A percentile compares a stretch with the other conserved stretches of the same genome.
These are phyloP conservation scores for Lepidium campestre DNA, from an alignment of 441 rosid species.

Conservation along the genomic window DNA sequence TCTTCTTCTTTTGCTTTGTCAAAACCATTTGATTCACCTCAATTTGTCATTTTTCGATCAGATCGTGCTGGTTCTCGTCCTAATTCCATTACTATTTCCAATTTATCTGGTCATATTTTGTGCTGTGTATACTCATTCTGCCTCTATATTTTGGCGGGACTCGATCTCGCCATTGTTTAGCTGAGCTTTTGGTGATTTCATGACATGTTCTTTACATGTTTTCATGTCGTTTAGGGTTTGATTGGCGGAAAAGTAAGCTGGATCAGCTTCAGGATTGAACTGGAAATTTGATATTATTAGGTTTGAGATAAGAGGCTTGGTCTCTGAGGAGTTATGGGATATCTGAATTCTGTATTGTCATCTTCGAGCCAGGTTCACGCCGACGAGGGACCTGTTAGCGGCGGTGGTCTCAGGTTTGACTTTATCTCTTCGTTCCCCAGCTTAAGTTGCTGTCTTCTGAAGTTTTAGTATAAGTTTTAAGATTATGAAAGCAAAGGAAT, in stretches of 20 bases:
- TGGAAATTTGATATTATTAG: conserved; percentile 21
- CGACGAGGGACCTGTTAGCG: conserved; percentile 76
- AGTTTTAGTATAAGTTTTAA: neutral
- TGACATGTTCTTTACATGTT: neutral
- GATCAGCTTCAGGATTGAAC: conserved; percentile 1
- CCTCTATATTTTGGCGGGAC: neutral
- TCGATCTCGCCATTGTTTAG: neutral
- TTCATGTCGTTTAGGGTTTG: conserved; percentile 4
- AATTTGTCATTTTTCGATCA: conserved; percentile 4
- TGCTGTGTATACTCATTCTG: neutral
- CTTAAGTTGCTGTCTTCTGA: neutral
- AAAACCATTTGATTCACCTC: neutral
- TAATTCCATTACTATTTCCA: neutral
- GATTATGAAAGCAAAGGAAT: neutral
- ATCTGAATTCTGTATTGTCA: conserved; percentile 68
- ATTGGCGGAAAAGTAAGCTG: conserved; percentile 15
- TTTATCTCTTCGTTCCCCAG: neutral
- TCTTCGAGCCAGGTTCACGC: conserved; percentile 70
- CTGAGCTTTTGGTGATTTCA: neutral
- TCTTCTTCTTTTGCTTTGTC: conserved; percentile 10
- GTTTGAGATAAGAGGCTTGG: neutral
- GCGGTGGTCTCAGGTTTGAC: conserved; percentile 83
- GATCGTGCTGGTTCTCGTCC: neutral
- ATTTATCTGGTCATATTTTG: neutral
- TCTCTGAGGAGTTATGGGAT: conserved; percentile 47